phyloP scores from a whole-genome alignment of 805 yeast genomes.

The Candida taoyuanica region DNA sequence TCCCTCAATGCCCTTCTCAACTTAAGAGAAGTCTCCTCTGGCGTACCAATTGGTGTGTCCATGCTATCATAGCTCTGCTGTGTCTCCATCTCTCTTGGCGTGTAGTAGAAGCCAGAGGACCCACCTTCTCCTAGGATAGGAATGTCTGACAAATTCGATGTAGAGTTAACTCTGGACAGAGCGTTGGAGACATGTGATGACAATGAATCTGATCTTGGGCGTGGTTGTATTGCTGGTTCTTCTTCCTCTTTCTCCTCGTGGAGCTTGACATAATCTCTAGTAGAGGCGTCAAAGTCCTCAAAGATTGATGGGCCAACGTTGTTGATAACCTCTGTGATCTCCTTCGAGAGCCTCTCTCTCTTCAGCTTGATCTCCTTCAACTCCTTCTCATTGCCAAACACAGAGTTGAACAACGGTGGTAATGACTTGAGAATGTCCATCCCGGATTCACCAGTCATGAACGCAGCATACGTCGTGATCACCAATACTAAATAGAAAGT shows the following conservation, averaged over 20 bases:
- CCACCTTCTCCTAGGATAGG: constrained; percentile 46
- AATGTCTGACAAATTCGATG: constrained; percentile 56
- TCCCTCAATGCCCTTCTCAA: constrained; percentile 9
- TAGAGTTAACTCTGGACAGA: constrained; percentile 57
- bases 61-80: neutral
- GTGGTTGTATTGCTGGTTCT: constrained; percentile 16
- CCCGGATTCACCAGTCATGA: constrained; percentile 87
- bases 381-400: constrained; percentile 37
- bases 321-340: constrained; percentile 77
- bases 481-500: constrained; percentile 54
- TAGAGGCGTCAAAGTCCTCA: constrained; percentile 67
- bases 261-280: constrained; percentile 9
- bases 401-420: constrained; percentile 56
- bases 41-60: neutral
- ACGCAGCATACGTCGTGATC: constrained; percentile 79
- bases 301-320: constrained; percentile 79
- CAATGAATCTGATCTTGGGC: constrained; percentile 19
- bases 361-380: constrained; percentile 49
- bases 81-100: neutral
- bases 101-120: constrained; percentile 4
- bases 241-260: constrained; percentile 7
- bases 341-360: constrained; percentile 57
- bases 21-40: constrained; percentile 2
- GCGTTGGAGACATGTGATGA: constrained; percentile 49
- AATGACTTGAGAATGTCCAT: constrained; percentile 78